These are phyloP conservation scores for Exophiala calicioides DNA, from an alignment of 2,329 filamentous ascomycete species.

Conservation along the genomic window DNA sequence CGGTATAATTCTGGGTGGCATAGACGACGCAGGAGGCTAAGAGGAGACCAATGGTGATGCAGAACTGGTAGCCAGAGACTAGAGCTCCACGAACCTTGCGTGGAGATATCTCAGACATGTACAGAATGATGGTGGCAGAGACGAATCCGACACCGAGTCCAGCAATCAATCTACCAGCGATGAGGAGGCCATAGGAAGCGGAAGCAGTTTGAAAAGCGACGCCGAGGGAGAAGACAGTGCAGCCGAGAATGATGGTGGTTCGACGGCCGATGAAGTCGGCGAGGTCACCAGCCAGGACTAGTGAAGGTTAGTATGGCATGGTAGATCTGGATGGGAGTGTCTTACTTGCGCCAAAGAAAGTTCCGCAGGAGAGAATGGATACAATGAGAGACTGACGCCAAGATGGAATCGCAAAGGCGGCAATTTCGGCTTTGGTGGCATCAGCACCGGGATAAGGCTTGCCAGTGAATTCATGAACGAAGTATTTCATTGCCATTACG, in stretches of 20 bases:
- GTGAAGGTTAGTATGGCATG: no score
- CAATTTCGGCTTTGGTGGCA: not conserved
- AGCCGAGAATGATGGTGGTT: slow-evolving; percentile 69
- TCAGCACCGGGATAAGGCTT: not conserved
- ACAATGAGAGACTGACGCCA: slow-evolving; percentile 63
- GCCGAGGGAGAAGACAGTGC: slow-evolving; percentile 69
- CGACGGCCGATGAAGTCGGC: slow-evolving; percentile 74
- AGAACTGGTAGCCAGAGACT: slow-evolving; percentile 82
- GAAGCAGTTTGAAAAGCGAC: slow-evolving; percentile 65
- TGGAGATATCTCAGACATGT: slow-evolving; percentile 80
- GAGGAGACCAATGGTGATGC: slow-evolving; percentile 76
- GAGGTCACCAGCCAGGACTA: slow-evolving; percentile 76
- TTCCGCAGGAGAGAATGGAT: slow-evolving; percentile 74
- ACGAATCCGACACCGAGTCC: slow-evolving; percentile 80
- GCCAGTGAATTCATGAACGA: slow-evolving; percentile 8
- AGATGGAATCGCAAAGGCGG: slow-evolving; percentile 42
- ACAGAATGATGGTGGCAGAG: slow-evolving; percentile 76
- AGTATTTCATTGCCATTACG: slow-evolving; percentile 43
- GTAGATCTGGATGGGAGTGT: no score
- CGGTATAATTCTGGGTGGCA: slow-evolving; percentile 61
- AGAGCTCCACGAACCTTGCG: slow-evolving; percentile 75
- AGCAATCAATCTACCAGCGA: slow-evolving; percentile 72
- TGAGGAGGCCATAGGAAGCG: slow-evolving; percentile 58
- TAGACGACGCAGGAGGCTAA: slow-evolving; percentile 75
- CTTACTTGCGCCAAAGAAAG: slow-evolving; percentile 68